A percentile compares a stretch with the other conserved stretches of the same genome.
These are phyloP conservation scores for Cymodocea nodosa DNA, from an alignment of 116 monocot species.

Conservation along the genomic window DNA sequence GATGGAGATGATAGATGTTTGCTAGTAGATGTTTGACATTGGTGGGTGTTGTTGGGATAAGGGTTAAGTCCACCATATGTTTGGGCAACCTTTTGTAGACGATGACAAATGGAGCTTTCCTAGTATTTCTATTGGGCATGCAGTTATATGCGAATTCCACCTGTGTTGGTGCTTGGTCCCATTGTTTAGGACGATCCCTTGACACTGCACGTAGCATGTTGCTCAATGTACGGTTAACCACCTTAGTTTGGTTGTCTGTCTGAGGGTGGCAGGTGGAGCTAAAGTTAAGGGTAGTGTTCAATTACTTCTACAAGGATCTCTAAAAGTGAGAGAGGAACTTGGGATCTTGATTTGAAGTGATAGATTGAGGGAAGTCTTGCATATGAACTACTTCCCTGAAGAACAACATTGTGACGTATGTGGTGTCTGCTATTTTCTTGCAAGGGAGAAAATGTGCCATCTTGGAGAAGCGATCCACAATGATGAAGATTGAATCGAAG, in stretches of 20 bases:
- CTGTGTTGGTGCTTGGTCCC: not conserved
- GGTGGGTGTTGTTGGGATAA: not conserved
- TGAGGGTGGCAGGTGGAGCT: not conserved
- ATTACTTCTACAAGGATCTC: not conserved
- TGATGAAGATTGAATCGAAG: not conserved
- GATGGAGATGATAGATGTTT: no score
- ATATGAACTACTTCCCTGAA: not conserved
- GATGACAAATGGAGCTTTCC: not conserved
- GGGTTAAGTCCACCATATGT: not conserved
- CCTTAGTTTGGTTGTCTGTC: not conserved
- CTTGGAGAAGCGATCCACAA: slow-evolving; percentile 2
- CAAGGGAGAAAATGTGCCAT: slow-evolving; percentile 7
- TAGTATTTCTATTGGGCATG: not conserved
- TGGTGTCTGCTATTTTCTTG: not conserved
- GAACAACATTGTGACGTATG: not conserved
- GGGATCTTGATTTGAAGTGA: not conserved
- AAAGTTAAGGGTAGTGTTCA: not conserved
- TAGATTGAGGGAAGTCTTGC: not conserved
- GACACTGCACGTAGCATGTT: not conserved
- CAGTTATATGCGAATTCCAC: not conserved
- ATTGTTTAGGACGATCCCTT: not conserved
- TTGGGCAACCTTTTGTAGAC: not conserved
- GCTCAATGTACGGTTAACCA: slow-evolving; percentile 3
- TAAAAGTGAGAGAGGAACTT: no score
- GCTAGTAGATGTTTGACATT: not conserved